Percentiles rank a stretch among this genome's conserved stretches.
These are phyloP conservation scores for Penicillium salamii DNA, from an alignment of 495 filamentous ascomycete species.

Conservation along the genomic window DNA sequence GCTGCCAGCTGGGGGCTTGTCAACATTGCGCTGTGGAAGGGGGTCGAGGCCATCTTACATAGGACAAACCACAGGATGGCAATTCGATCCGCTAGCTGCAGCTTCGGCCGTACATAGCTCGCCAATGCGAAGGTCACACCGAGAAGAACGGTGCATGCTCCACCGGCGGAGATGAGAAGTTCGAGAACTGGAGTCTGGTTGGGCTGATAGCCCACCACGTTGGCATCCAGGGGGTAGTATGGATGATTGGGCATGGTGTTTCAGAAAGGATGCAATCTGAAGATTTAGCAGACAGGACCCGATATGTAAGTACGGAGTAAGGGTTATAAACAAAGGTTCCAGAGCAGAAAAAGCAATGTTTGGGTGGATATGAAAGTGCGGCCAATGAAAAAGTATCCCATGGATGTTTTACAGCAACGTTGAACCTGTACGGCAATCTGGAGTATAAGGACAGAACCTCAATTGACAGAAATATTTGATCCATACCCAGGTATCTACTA, in stretches of 20 bases:
- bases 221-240: conserved; percentile 65
- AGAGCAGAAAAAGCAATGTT: not conserved
- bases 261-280: no score
- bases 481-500: no score
- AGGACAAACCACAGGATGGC: conserved; percentile 67
- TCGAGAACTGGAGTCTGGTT: conserved; percentile 55
- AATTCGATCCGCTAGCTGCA: conserved; percentile 49
- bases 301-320: no score
- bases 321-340: no score
- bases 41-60: conserved; percentile 40
- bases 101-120: conserved; percentile 42
- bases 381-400: not conserved
- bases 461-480: no score
- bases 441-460: no score
- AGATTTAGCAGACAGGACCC: no score
- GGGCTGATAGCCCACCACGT: conserved; percentile 58
- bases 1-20: conserved; percentile 47
- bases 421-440: no score
- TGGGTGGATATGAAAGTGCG: not conserved
- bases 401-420: no score
- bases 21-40: conserved; percentile 1
- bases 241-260: conserved; percentile 54
- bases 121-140: conserved; percentile 47
- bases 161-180: conserved; percentile 53
- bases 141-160: conserved; percentile 50